Conservation (phyloP, 495 filamentous ascomycete genomes). For the Cairneyella variabilis region DNA sequence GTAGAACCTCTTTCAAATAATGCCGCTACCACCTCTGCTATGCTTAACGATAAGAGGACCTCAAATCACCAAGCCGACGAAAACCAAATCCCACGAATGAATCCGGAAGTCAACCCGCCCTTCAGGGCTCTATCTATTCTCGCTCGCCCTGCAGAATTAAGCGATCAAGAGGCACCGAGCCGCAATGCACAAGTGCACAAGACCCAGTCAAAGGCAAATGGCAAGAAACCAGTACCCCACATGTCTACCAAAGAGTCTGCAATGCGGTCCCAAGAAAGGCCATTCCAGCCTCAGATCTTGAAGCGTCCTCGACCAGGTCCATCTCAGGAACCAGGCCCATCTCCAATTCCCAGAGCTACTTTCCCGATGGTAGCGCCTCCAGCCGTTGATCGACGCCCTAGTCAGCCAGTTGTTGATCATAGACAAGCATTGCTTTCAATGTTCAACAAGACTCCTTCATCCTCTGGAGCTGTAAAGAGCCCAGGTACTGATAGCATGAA, state of each 20-base stretch:
- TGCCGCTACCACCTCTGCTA: slow-evolving; percentile 14
- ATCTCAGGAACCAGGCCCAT: slow-evolving; percentile 18
- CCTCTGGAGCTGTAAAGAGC: too few relatives aligned
- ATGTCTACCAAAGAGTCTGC: background rate
- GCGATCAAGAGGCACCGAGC: slow-evolving; percentile 19
- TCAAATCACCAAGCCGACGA: background rate
- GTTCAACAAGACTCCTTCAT: slow-evolving; percentile 54
- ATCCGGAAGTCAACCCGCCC: slow-evolving; percentile 22
- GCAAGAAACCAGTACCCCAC: background rate
- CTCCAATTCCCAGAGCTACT: slow-evolving; percentile 14
- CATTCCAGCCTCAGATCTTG: slow-evolving; percentile 59
- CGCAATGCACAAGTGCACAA: slow-evolving; percentile 5
- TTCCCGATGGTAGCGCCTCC: slow-evolving; percentile 12
- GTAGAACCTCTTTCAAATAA: slow-evolving; percentile 23
- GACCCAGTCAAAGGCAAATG: slow-evolving; percentile 19
- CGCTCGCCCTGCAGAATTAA: slow-evolving; percentile 10
- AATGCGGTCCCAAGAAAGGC: slow-evolving; percentile 28
- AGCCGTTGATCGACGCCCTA: slow-evolving; percentile 15
- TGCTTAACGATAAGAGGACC: slow-evolving; percentile 15
- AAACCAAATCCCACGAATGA: slow-evolving; percentile 17
- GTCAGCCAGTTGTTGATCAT: slow-evolving; percentile 48
- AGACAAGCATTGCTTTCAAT: slow-evolving; percentile 65
- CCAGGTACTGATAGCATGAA: too few relatives aligned
- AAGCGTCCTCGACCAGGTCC: slow-evolving; percentile 40
- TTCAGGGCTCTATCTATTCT: slow-evolving; percentile 21